Conservation (phyloP, 495 filamentous ascomycete species). For the Neurospora sp. region DNA sequence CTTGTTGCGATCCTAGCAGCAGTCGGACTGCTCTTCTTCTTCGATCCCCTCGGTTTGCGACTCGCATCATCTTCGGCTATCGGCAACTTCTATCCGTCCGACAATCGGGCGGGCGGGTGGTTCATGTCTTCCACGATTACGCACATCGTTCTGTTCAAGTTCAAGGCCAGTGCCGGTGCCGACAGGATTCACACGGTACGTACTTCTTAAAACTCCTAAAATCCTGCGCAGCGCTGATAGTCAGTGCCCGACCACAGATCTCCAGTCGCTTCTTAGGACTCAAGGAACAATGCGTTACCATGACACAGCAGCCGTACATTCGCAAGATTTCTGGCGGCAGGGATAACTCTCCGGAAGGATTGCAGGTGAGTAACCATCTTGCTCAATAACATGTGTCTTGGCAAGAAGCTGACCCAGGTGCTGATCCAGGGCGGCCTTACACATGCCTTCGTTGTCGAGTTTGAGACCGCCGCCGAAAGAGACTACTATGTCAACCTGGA, state of each 20-base stretch:
- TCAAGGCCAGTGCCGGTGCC: constrained; percentile 36
- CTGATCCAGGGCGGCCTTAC: constrained; percentile 38
- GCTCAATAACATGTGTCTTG: too few species aligned
- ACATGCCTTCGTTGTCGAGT: constrained; percentile 55
- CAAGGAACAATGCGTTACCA: constrained; percentile 37
- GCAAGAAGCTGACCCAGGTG: background rate
- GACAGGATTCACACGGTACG: constrained; percentile 42
- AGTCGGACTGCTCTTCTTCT: constrained; percentile 8
- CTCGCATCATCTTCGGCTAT: constrained; percentile 5
- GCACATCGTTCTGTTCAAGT: constrained; percentile 53
- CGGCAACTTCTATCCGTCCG: background rate
- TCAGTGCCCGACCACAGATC: constrained; percentile 6
- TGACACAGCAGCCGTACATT: constrained; percentile 46
- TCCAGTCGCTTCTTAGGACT: constrained; percentile 22
- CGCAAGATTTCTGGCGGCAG: constrained; percentile 45
- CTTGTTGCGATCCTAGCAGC: background rate
- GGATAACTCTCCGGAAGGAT: constrained; percentile 55
- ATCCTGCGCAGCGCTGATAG: background rate
- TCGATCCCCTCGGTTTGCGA: constrained; percentile 11
- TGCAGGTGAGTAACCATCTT: constrained; percentile 37
- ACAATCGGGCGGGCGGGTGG: background rate
- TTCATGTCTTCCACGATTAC: constrained; percentile 21
- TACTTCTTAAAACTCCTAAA: constrained; percentile 18
- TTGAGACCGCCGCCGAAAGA: constrained; percentile 45
- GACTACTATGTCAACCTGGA: constrained; percentile 47